phyloP scores from a whole-genome alignment of 2,329 filamentous ascomycete species.

The Pseudovirgaria hyperparasitica region DNA sequence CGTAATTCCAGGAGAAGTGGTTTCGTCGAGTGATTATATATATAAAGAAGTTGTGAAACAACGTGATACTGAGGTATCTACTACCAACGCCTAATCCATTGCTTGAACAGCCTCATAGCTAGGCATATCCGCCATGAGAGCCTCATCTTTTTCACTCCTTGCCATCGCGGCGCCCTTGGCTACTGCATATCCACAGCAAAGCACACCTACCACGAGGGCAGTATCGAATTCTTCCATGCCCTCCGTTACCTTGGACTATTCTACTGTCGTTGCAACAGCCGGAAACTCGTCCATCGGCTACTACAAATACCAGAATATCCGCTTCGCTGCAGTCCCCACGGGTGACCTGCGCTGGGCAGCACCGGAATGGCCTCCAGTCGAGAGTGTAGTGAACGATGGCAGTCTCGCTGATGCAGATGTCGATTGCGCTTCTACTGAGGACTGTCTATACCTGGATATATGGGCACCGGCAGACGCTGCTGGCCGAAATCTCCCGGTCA shows the following conservation, averaged over 20 bases:
- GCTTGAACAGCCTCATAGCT: no score
- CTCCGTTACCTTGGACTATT: constrained; percentile 16
- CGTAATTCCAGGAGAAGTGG: no score
- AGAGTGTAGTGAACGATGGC: constrained; percentile 21
- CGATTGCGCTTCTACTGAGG: constrained; percentile 18
- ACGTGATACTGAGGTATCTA: no score
- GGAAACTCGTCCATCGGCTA: constrained; percentile 14
- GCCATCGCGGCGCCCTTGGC: no score
- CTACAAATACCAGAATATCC: constrained; percentile 25
- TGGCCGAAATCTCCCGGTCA: constrained; percentile 1
- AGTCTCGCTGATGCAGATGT: constrained; percentile 21
- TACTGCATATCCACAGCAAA: no score
- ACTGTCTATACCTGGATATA: constrained; percentile 11
- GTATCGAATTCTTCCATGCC: constrained; percentile 4
- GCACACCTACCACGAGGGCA: no score
- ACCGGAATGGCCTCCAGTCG: constrained; percentile 21
- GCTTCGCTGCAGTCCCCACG: constrained; percentile 5
- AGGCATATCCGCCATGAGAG: no score
- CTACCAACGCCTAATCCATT: no score
- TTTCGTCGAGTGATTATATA: no score
- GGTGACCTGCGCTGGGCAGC: constrained; percentile 15
- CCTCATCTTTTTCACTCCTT: no score
- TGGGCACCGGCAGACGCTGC: constrained; percentile 5
- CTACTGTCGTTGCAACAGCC: constrained; percentile 11
- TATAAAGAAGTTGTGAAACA: no score